Evolutionary conservation across 208 protist genomes (phyloP).

Genomic region (Trypanosoma melophagium): DNA sequence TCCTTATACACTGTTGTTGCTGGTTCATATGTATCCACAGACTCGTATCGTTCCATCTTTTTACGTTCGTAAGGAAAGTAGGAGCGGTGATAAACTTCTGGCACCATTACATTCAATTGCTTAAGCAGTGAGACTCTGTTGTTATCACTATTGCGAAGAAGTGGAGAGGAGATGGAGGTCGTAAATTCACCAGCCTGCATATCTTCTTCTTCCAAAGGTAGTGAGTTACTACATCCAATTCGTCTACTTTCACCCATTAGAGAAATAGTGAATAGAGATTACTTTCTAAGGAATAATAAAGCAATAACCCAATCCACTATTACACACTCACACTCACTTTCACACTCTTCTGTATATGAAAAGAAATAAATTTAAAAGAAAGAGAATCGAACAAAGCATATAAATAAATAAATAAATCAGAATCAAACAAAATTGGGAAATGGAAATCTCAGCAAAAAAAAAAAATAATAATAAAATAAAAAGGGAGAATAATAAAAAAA

Average conservation of each 20-base stretch:
- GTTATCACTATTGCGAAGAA: background rate
- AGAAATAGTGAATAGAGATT: background rate
- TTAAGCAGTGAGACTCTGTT: constrained; percentile 8
- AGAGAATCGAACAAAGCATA: too few relatives aligned
- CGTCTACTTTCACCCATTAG: too few relatives aligned
- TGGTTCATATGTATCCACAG: constrained; percentile 51
- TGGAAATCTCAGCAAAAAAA: background rate
- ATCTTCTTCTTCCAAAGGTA: too few relatives aligned
- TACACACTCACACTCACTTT: too few relatives aligned
- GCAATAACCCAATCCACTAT: too few relatives aligned
- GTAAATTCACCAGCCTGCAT: background rate
- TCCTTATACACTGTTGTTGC: constrained; percentile 60
- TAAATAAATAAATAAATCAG: too few relatives aligned
- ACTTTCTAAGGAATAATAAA: too few relatives aligned
- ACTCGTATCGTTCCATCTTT: constrained; percentile 61
- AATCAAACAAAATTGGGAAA: too few relatives aligned
- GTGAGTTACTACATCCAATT: too few relatives aligned
- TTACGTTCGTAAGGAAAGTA: constrained; percentile 28
- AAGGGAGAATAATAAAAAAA: too few relatives aligned
- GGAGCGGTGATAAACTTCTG: constrained; percentile 30
- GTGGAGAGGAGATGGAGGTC: background rate
- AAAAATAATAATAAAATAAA: background rate
- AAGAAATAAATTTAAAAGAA: too few relatives aligned
- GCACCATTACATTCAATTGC: constrained; percentile 22
- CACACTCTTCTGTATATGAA: too few relatives aligned